Percentiles rank a stretch among this genome's conserved stretches.
phyloP scores from a whole-genome alignment of 2,329 filamentous ascomycete species.

The Herpotrichia juniperi region DNA sequence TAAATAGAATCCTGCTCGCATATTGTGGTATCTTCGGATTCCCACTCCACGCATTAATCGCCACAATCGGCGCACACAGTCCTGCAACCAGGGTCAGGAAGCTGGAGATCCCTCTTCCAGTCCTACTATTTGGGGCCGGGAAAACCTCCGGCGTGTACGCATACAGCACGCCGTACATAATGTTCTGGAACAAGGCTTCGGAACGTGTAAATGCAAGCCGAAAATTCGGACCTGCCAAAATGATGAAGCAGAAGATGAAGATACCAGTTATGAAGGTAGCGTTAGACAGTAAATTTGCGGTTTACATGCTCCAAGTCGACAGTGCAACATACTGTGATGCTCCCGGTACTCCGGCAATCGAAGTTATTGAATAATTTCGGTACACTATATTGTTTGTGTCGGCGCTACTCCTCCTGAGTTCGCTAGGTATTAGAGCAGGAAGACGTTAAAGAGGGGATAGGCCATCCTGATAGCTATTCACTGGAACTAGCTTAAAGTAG shows the following conservation, averaged over 20 bases:
- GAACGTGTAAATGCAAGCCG: constrained; percentile 72
- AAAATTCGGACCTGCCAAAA: constrained; percentile 61
- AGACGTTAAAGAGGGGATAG: constrained; percentile 87
- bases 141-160: constrained; percentile 81
- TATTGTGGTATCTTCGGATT: constrained; percentile 52
- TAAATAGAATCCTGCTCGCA: constrained; percentile 50
- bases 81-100: constrained; percentile 73
- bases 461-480: constrained; percentile 86
- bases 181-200: constrained; percentile 69
- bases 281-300: constrained; percentile 73
- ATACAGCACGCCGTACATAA: constrained; percentile 72
- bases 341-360: constrained; percentile 79
- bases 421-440: constrained; percentile 84
- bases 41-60: constrained; percentile 50
- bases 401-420: constrained; percentile 52
- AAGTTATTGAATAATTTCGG: constrained; percentile 83
- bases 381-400: constrained; percentile 58
- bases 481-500: constrained; percentile 71
- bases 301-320: constrained; percentile 75
- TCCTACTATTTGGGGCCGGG: constrained; percentile 73
- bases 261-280: constrained; percentile 71
- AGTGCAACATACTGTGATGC: constrained; percentile 73
- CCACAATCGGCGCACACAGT: constrained; percentile 71
- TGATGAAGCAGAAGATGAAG: constrained; percentile 70
- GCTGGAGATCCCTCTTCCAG: constrained; percentile 73